A percentile compares a stretch with the other conserved stretches of the same genome.
Evolutionary conservation across 345 rosid genomes (phyloP).

Genomic region (Citrus sp.): DNA sequence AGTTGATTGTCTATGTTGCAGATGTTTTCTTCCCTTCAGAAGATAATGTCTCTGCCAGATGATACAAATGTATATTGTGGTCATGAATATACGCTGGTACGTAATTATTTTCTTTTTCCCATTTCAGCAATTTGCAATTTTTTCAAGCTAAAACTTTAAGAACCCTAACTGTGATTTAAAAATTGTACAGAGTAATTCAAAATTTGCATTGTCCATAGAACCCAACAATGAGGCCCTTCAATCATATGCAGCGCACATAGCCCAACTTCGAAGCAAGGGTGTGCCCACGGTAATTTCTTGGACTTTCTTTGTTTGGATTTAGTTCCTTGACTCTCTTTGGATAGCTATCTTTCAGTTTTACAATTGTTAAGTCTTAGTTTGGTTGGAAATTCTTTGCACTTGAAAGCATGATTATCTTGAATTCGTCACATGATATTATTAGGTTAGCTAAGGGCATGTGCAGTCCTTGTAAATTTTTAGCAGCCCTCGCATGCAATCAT

Average conservation of each 20-base stretch:
- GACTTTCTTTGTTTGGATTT: background rate
- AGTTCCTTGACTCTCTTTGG: background rate
- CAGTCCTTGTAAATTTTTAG: too few species aligned
- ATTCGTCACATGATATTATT: background rate
- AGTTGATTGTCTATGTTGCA: constrained; percentile 31
- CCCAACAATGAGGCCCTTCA: constrained; percentile 84
- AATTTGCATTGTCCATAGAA: constrained; percentile 89
- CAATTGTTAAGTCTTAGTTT: background rate
- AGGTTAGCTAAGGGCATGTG: background rate
- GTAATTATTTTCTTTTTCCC: constrained; percentile 18
- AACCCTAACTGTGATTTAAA: constrained; percentile 9
- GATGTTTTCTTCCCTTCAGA: constrained; percentile 83
- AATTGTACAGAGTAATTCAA: constrained; percentile 67
- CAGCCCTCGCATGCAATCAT: background rate
- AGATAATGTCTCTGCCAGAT: constrained; percentile 77
- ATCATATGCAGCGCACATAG: constrained; percentile 72
- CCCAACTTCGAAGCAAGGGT: constrained; percentile 78
- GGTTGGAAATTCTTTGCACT: background rate
- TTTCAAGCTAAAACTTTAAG: background rate
- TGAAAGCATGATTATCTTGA: background rate
- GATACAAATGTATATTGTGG: constrained; percentile 84
- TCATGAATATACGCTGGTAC: constrained; percentile 90
- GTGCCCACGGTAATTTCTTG: constrained; percentile 63
- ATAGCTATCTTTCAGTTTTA: background rate
- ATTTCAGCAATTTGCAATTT: background rate